Percentiles rank a stretch among this genome's conserved stretches.
These are phyloP conservation scores for Rhododendron ferrugineum DNA, from an alignment of 148 eudicot genomes.

Conservation along the genomic window DNA sequence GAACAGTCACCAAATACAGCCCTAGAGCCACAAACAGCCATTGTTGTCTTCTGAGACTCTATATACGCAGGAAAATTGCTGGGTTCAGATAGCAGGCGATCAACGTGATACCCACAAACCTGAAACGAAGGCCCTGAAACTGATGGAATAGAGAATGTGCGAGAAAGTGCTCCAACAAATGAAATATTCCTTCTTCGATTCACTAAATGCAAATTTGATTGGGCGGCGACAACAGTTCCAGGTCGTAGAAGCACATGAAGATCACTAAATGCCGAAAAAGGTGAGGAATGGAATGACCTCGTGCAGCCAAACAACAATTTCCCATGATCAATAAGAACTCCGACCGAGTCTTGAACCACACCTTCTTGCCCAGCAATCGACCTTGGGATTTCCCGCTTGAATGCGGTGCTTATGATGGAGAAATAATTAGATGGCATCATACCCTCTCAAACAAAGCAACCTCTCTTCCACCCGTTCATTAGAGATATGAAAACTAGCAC, in stretches of 20 bases:
- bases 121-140: conserved; percentile 72
- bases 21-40: conserved; percentile 51
- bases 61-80: conserved; percentile 4
- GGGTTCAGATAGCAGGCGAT: conserved; percentile 37
- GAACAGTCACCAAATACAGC: conserved; percentile 28
- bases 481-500: conserved; percentile 14
- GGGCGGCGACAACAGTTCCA: conserved; percentile 44
- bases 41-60: conserved; percentile 27
- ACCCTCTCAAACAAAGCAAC: conserved; percentile 23
- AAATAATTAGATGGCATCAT: conserved; percentile 59
- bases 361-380: conserved; percentile 29
- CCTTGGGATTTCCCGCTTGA: conserved; percentile 34
- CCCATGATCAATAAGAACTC: conserved; percentile 35
- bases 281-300: conserved; percentile 30
- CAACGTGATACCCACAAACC: conserved; percentile 56
- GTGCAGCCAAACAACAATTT: conserved; percentile 36
- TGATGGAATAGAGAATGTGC: conserved; percentile 63
- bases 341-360: conserved; percentile 30
- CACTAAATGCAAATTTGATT: conserved; percentile 40
- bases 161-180: conserved; percentile 57
- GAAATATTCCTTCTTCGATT: conserved; percentile 42
- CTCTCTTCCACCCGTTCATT: conserved; percentile 8
- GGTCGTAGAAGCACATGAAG: conserved; percentile 39
- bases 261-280: conserved; percentile 28
- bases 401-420: conserved; percentile 35